phyloP scores from a whole-genome alignment of 2,329 filamentous ascomycete species.

The Monosporascus ibericus region DNA sequence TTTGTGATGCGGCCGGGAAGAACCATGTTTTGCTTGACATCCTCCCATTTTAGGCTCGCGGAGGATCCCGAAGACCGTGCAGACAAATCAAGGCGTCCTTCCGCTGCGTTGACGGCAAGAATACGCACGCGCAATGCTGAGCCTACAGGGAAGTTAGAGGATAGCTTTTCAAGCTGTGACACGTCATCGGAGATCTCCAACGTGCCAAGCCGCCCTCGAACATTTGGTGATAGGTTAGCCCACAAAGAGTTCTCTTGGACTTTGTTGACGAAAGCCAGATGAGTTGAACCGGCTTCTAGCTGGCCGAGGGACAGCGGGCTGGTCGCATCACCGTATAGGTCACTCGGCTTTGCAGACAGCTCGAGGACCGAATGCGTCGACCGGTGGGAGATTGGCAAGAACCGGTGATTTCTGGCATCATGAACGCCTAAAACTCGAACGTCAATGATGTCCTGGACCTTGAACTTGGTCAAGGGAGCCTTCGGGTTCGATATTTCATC shows the following conservation, averaged over 20 bases:
- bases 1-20: constrained; percentile 81
- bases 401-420: constrained; percentile 83
- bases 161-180: constrained; percentile 68
- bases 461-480: constrained; percentile 69
- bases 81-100: constrained; percentile 77
- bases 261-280: constrained; percentile 89
- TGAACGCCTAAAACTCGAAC: constrained; percentile 82
- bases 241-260: constrained; percentile 72
- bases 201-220: constrained; percentile 75
- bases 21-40: constrained; percentile 72
- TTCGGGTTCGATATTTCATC: constrained; percentile 81
- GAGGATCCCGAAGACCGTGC: constrained; percentile 58
- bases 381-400: constrained; percentile 84
- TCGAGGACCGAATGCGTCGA: constrained; percentile 79
- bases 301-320: constrained; percentile 63
- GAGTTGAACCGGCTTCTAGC: constrained; percentile 63
- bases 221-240: constrained; percentile 83
- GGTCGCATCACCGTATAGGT: constrained; percentile 41
- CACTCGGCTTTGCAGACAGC: constrained; percentile 71
- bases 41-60: constrained; percentile 58
- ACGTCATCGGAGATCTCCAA: constrained; percentile 86
- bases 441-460: constrained; percentile 61
- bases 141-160: constrained; percentile 80
- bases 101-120: constrained; percentile 63
- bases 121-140: constrained; percentile 79